Percentiles rank a stretch among this genome's conserved stretches.
phyloP scores from a whole-genome alignment of 2,329 filamentous ascomycete genomes.

The Teratosphaeria pseudoeucalypti region DNA sequence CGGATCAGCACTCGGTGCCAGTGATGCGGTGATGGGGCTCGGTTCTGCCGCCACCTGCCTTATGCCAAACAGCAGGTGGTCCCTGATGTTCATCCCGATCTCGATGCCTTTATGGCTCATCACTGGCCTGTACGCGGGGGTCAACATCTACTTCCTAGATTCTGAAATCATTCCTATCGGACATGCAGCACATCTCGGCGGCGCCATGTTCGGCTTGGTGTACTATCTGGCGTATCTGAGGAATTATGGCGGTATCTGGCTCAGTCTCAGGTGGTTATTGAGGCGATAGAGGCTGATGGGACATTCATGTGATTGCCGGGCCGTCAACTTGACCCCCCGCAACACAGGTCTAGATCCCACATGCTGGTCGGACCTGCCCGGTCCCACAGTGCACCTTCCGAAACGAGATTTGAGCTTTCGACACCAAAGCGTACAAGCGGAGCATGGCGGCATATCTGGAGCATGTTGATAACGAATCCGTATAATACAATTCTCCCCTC shows the following conservation, averaged over 20 bases:
- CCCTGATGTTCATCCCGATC: constrained; percentile 28
- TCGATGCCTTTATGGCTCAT: constrained; percentile 31
- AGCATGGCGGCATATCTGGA: not conserved
- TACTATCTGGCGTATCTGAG: constrained; percentile 22
- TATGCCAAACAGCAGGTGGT: constrained; percentile 24
- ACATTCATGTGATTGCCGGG: not conserved
- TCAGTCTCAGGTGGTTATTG: not conserved
- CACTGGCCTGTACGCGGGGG: constrained; percentile 25
- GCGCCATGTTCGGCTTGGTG: constrained; percentile 28
- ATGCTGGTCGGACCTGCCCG: not conserved
- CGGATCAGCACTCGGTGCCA: constrained; percentile 27
- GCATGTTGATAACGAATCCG: not conserved
- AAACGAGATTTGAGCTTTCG: not conserved
- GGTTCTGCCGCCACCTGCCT: constrained; percentile 30
- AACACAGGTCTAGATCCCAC: not conserved
- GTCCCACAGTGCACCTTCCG: not conserved
- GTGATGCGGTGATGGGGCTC: constrained; percentile 33
- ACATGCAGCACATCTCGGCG: constrained; percentile 38
- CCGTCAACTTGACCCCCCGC: not conserved
- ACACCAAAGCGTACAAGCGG: not conserved
- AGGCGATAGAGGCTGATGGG: not conserved
- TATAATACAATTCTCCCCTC: not conserved
- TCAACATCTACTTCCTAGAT: constrained; percentile 31
- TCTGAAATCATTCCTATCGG: constrained; percentile 19
- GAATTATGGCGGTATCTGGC: constrained; percentile 13